Conservation (phyloP, 352 stramenopile species). For the Globisporangium canariense region DNA sequence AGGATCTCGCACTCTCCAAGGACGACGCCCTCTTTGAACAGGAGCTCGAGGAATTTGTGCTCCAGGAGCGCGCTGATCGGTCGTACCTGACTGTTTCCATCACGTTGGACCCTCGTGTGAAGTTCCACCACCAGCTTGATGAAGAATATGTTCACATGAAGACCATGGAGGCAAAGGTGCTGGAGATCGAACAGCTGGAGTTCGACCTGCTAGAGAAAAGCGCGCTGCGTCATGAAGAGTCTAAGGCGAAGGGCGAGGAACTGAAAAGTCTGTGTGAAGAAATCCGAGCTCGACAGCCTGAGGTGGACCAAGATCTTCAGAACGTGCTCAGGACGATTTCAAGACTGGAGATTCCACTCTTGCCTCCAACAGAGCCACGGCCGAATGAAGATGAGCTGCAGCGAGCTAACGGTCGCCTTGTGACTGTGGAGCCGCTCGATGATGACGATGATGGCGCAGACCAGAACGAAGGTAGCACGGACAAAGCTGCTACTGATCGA, state of each 20-base stretch:
- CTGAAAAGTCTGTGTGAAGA: conserved; percentile 30
- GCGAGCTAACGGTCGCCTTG: conserved; percentile 30
- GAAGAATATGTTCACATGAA: conserved; percentile 67
- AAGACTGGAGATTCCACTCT: conserved; percentile 24
- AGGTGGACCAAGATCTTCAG: conserved; percentile 29
- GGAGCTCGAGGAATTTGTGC: conserved; percentile 48
- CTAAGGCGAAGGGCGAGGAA: conserved; percentile 30
- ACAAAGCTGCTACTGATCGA: not conserved
- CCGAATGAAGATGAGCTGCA: conserved; percentile 37
- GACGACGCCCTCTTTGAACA: conserved; percentile 54
- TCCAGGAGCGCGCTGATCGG: conserved; percentile 39
- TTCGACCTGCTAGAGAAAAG: conserved; percentile 72
- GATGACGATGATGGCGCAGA: conserved; percentile 19
- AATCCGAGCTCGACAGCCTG: conserved; percentile 28
- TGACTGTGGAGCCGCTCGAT: conserved; percentile 27
- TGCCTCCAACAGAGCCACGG: conserved; percentile 25
- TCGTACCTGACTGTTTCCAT: conserved; percentile 45
- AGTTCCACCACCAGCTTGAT: conserved; percentile 35
- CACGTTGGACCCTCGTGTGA: conserved; percentile 35
- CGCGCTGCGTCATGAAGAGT: conserved; percentile 48
- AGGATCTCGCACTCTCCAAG: conserved; percentile 46
- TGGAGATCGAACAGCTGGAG: conserved; percentile 55
- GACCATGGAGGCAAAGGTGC: conserved; percentile 39
- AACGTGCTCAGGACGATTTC: conserved; percentile 26
- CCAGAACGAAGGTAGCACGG: not conserved